Conservation (phyloP, 345 rosid genomes). For the Rhizophora apiculata region DNA sequence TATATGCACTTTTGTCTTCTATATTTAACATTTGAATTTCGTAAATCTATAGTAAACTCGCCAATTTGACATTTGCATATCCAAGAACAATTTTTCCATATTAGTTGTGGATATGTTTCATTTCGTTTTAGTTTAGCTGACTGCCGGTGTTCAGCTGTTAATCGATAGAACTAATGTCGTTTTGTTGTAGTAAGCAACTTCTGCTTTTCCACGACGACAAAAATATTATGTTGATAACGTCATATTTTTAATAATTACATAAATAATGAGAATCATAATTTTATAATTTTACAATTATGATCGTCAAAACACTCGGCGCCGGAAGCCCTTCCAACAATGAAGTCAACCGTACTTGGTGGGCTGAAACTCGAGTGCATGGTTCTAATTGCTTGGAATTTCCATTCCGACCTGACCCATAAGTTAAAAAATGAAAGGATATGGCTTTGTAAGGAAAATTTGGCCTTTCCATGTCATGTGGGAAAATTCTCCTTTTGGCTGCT, state of each 20-base stretch:
- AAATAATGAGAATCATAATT: too few species aligned
- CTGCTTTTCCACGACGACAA: too few species aligned
- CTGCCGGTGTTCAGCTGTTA: too few species aligned
- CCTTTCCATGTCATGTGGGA: neutral
- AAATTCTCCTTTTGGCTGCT: neutral
- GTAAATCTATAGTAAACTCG: neutral
- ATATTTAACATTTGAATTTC: neutral
- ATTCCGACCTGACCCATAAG: neutral
- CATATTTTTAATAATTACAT: too few species aligned
- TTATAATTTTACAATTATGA: too few species aligned
- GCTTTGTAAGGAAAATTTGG: neutral
- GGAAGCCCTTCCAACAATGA: too few species aligned
- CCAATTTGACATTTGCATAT: neutral
- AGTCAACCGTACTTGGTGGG: neutral
- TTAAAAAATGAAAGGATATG: neutral
- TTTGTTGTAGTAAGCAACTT: too few species aligned
- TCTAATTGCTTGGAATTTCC: neutral
- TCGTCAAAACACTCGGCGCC: too few species aligned
- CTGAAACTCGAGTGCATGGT: neutral
- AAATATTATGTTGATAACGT: too few species aligned
- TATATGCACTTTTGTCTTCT: neutral
- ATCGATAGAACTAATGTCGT: too few species aligned
- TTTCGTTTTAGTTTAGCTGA: too few species aligned
- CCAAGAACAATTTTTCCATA: neutral
- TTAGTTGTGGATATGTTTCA: too few species aligned